Base-by-base conservation (phyloP, 73 alveolate genomes). In the Diophrys appendiculata region DNA sequence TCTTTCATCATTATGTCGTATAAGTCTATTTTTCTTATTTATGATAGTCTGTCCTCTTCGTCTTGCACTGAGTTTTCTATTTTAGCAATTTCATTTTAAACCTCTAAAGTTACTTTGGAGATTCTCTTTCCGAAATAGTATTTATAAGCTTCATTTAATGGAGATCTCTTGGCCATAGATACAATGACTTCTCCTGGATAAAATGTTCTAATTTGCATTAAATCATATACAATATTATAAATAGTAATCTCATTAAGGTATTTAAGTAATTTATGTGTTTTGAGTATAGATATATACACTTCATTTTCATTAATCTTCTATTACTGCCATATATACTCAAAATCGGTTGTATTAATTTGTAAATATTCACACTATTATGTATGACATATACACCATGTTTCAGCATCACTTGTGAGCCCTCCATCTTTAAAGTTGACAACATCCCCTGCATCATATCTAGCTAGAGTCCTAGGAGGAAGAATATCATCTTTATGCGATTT, bases 401-500 rank as follows among this genome's bases (percentile, higher is more conserved):
- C 89, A 13, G 84, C 79, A 65, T 54, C 73, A 26, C 53, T 60
- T 1, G 89, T 43, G 22, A 86, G 60, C 2, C 93, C 93, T 13
- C 82, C 85, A 72, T 86, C 93, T 68, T 56, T 28, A 3, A 26
- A 28, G 52, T 56, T 89, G 24, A 86, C 33, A 23, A 86, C 68
- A 52, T 86, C 89, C 0, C 93, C 93, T 54, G 52, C 52, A 2
- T 32, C 52, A 26, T 22, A 73, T 34, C 67, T 80, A 0, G 87
- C 93, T 25, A 79, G 74, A 22, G 80, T 67, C 35, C 65, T 32
- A 0, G 93, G 93, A 14, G 78, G 83, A 0, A 86, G 74, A 14
- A 86, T 73, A 67, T 80, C 78, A 23, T 78, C 83, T 22, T 60
- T 65, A 32, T 86, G 93, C 54, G 67, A 52, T 52, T 86, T 86